phyloP scores from a whole-genome alignment of 495 filamentous ascomycete species.

The Aspergillus cavernicola region DNA sequence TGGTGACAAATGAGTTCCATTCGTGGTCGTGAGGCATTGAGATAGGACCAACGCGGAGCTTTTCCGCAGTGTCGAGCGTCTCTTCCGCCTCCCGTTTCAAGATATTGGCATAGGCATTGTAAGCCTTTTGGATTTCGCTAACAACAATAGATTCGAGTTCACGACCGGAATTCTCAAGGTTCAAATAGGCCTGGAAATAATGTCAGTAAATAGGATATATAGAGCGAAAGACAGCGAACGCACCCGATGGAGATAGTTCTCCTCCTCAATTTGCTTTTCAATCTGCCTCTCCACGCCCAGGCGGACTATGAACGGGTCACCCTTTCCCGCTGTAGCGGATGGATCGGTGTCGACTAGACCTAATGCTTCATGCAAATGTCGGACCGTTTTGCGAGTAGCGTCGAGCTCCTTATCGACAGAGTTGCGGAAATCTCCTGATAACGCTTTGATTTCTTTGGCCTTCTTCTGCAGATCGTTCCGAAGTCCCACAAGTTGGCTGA shows the following conservation, averaged over 20 bases:
- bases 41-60: conserved; percentile 78
- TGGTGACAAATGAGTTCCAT: conserved; percentile 79
- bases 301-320: conserved; percentile 84
- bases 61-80: conserved; percentile 71
- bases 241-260: conserved; percentile 94
- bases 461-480: conserved; percentile 88
- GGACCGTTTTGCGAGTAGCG: conserved; percentile 60
- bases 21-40: conserved; percentile 88
- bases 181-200: conserved; percentile 73
- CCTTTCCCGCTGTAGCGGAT: conserved; percentile 70
- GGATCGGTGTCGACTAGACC: conserved; percentile 73
- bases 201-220: conserved; percentile 21
- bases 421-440: conserved; percentile 94
- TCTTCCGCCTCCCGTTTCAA: conserved; percentile 85
- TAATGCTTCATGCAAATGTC: conserved; percentile 74
- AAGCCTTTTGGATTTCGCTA: conserved; percentile 94
- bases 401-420: conserved; percentile 56
- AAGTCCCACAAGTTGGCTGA: conserved; percentile 78
- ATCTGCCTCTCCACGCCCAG: conserved; percentile 83
- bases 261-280: conserved; percentile 89
- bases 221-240: conserved; percentile 15
- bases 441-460: conserved; percentile 93
- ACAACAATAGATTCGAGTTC: conserved; percentile 95
- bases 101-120: conserved; percentile 86
- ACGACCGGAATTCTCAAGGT: conserved; percentile 88